A percentile compares a stretch with the other conserved stretches of the same genome.
Evolutionary conservation across 2,329 filamentous ascomycete genomes (phyloP).

Genomic region (Clarireedia monteithiana): DNA sequence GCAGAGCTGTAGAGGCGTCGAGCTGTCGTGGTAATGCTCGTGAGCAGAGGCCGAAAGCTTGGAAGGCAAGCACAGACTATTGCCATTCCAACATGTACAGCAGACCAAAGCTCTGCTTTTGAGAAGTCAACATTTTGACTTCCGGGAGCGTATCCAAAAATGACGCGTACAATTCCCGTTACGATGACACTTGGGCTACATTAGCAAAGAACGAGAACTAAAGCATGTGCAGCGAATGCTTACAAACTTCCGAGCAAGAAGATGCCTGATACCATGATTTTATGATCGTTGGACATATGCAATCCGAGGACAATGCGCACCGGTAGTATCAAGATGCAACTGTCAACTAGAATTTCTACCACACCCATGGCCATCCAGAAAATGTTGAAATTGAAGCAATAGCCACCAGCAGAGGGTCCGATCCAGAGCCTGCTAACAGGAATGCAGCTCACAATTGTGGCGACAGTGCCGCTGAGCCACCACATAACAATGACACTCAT

Average conservation of each 20-base stretch:
- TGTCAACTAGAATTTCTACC: constrained; percentile 4
- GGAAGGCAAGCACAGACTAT: constrained; percentile 14
- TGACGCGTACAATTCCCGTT: constrained; percentile 9
- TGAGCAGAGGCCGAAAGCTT: constrained; percentile 9
- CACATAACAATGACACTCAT: not conserved
- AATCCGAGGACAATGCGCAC: not conserved
- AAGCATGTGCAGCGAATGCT: not conserved
- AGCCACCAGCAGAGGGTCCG: not conserved
- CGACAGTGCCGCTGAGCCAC: constrained; percentile 3
- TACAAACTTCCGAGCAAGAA: constrained; percentile 8
- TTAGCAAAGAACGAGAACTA: not conserved
- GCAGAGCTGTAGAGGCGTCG: constrained; percentile 4
- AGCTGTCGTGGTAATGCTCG: not conserved
- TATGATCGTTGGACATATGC: constrained; percentile 2
- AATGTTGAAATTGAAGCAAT: constrained; percentile 9
- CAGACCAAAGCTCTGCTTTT: constrained; percentile 12
- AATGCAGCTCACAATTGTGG: not conserved
- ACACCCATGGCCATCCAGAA: constrained; percentile 5
- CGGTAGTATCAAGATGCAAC: constrained; percentile 2
- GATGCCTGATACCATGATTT: constrained; percentile 3
- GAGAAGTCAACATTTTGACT: constrained; percentile 11
- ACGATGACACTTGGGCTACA: constrained; percentile 7
- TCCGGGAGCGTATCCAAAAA: constrained; percentile 10
- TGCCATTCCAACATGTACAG: constrained; percentile 12
- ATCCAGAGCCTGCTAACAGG: constrained; percentile 1